Conservation (phyloP, 2,329 filamentous ascomycete species). For the Ophidiomyces ophidiicola region DNA sequence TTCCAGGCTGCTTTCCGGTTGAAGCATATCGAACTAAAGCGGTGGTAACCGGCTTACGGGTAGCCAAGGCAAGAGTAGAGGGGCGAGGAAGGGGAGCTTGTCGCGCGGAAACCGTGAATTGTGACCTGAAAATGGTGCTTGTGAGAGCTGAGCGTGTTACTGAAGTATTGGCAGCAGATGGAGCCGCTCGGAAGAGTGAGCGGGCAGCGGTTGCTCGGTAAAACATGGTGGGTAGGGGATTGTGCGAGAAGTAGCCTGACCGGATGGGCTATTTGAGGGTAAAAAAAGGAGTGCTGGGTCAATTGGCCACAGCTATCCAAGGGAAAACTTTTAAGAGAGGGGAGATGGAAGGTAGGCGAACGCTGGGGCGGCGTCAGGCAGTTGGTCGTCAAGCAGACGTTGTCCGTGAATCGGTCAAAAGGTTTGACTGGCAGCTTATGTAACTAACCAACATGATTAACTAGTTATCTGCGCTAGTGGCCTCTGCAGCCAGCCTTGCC, state of each 20-base stretch:
- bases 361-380: neutral
- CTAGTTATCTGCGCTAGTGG: no score
- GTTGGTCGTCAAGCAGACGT: conserved; percentile 3
- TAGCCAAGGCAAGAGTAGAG: conserved; percentile 31
- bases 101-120: conserved; percentile 34
- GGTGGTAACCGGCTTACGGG: conserved; percentile 36
- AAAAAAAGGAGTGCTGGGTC: neutral
- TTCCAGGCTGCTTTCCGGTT: conserved; percentile 44
- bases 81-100: conserved; percentile 26
- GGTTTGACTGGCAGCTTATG: conserved; percentile 1
- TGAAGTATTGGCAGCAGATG: conserved; percentile 32
- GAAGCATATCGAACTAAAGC: conserved; percentile 40
- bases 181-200: conserved; percentile 34
- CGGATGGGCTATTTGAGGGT: neutral
- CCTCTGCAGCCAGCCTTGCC: no score
- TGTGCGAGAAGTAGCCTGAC: conserved; percentile 5
- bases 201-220: conserved; percentile 35
- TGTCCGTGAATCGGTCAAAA: neutral
- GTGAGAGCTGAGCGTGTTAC: conserved; percentile 31
- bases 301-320: conserved; percentile 1
- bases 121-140: conserved; percentile 34
- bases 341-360: conserved; percentile 1
- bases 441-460: no score
- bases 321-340: conserved; percentile 4
- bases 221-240: conserved; percentile 31